Conservation (phyloP, 352 stramenopile species). For the Aphanomyces astaci region DNA sequence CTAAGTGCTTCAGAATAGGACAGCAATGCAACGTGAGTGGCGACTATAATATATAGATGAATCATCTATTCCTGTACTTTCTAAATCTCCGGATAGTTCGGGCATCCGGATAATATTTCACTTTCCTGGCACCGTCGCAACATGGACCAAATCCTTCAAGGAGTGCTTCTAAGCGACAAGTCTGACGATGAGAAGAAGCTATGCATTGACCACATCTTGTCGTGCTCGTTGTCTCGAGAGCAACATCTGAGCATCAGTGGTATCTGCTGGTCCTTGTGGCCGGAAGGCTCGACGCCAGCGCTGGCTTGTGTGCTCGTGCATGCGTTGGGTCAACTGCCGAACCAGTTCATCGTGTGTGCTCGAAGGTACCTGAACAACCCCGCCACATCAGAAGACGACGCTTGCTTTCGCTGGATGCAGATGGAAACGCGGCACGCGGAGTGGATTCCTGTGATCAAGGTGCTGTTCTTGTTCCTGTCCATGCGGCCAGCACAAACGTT, state of each 20-base stretch:
- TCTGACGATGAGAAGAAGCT: slow-evolving; percentile 13
- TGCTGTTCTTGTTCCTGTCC: slow-evolving; percentile 10
- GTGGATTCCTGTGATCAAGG: slow-evolving; percentile 18
- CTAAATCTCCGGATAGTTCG: slow-evolving; percentile 12
- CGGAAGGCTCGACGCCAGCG: neutral
- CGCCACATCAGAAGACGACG: neutral
- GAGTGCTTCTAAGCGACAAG: slow-evolving; percentile 13
- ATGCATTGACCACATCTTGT: slow-evolving; percentile 14
- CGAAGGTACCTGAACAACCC: slow-evolving; percentile 14
- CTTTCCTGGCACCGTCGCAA: neutral
- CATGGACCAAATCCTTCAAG: slow-evolving; percentile 16
- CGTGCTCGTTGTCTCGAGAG: slow-evolving; percentile 1
- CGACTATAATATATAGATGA: neutral
- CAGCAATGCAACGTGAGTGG: too few relatives aligned
- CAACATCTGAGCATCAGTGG: neutral
- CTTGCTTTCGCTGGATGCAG: slow-evolving; percentile 19
- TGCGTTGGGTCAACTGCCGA: neutral
- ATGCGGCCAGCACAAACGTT: neutral
- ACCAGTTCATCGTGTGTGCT: slow-evolving; percentile 13
- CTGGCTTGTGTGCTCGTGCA: neutral
- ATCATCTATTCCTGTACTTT: too few relatives aligned
- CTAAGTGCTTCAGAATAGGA: too few relatives aligned
- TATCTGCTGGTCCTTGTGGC: slow-evolving; percentile 14
- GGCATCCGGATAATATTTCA: neutral
- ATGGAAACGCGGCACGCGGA: slow-evolving; percentile 7